Evolutionary conservation across 352 stramenopile species (phyloP).

Genomic region (Phytophthora niederhauseri): DNA sequence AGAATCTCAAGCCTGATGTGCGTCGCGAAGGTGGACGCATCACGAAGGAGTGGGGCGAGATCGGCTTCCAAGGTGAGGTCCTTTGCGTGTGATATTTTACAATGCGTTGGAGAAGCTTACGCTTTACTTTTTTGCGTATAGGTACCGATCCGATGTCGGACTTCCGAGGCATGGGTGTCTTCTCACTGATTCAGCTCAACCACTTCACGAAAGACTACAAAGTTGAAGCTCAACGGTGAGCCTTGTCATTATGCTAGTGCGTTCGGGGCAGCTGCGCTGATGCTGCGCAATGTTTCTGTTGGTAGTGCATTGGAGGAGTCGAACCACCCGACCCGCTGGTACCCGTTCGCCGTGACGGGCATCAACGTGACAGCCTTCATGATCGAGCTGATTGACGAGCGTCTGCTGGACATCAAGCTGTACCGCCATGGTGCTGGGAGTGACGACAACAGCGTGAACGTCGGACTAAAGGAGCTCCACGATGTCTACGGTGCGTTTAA

Average conservation of each 20-base stretch:
- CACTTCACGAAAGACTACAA: slow-evolving; percentile 80
- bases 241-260: background rate
- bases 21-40: slow-evolving; percentile 76
- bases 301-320: slow-evolving; percentile 76
- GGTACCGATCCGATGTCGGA: slow-evolving; percentile 87
- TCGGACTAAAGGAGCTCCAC: slow-evolving; percentile 59
- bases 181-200: slow-evolving; percentile 78
- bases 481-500: slow-evolving; percentile 76
- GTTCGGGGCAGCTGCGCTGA: background rate
- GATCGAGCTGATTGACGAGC: slow-evolving; percentile 74
- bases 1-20: slow-evolving; percentile 78
- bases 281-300: background rate
- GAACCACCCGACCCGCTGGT: slow-evolving; percentile 87
- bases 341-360: slow-evolving; percentile 84
- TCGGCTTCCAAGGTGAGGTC: slow-evolving; percentile 80
- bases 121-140: slow-evolving; percentile 19
- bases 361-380: slow-evolving; percentile 90
- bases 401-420: slow-evolving; percentile 75
- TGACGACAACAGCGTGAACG: slow-evolving; percentile 38
- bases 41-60: slow-evolving; percentile 90
- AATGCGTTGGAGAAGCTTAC: background rate
- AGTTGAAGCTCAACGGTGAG: slow-evolving; percentile 72
- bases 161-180: slow-evolving; percentile 83
- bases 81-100: background rate
- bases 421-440: slow-evolving; percentile 46